A percentile compares a stretch with the other conserved stretches of the same genome.
These are phyloP conservation scores for Colletotrichum euphorbiae DNA, from an alignment of 2,329 filamentous ascomycete genomes.

Conservation along the genomic window DNA sequence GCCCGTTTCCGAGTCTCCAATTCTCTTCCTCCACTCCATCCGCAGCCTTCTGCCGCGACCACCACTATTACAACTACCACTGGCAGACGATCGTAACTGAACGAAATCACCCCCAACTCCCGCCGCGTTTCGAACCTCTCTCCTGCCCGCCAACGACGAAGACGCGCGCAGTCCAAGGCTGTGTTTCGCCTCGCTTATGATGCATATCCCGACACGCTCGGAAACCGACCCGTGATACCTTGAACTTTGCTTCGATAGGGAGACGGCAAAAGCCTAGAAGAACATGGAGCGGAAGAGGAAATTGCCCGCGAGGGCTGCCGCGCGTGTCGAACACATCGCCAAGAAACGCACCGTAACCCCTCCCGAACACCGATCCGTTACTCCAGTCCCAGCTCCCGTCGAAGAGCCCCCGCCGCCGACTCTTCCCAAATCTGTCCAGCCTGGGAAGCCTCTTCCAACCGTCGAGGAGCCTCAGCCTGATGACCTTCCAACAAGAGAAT, in stretches of 20 bases:
- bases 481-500: constrained; percentile 72
- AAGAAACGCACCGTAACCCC: constrained; percentile 71
- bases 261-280: constrained; percentile 18
- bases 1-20: constrained; percentile 32
- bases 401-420: constrained; percentile 53
- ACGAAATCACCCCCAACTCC: not conserved
- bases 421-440: constrained; percentile 71
- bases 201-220: constrained; percentile 37
- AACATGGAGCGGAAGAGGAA: constrained; percentile 75
- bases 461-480: constrained; percentile 74
- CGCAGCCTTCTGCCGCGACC: constrained; percentile 5
- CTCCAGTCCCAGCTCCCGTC: constrained; percentile 55
- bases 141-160: not conserved
- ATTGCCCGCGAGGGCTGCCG: constrained; percentile 70
- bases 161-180: constrained; percentile 33
- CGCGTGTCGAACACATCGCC: constrained; percentile 68
- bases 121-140: not conserved
- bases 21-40: constrained; percentile 28
- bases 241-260: constrained; percentile 28
- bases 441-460: constrained; percentile 77
- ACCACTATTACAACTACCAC: not conserved
- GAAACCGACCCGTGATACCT: constrained; percentile 30
- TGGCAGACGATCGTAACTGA: not conserved
- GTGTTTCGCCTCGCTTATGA: constrained; percentile 32
- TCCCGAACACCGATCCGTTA: constrained; percentile 61